These are phyloP conservation scores for Entomortierella lignicola DNA, from an alignment of 192 early-diverging fungal genomes.

Conservation along the genomic window DNA sequence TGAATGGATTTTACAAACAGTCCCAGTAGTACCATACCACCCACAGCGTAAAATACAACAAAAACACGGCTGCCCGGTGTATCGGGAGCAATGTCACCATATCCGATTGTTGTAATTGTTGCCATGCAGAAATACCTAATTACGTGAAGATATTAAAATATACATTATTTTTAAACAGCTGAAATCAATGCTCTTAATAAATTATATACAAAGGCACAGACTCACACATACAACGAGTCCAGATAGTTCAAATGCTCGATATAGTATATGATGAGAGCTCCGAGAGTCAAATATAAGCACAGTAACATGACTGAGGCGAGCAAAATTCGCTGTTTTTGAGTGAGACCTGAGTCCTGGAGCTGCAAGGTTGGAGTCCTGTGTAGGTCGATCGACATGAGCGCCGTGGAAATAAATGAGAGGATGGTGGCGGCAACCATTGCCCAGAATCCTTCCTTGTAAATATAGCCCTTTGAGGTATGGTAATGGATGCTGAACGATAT, in stretches of 20 bases:
- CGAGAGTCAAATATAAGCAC: slow-evolving; percentile 42
- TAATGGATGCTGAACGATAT: slow-evolving; percentile 34
- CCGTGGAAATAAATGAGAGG: slow-evolving; percentile 25
- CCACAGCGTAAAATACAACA: slow-evolving; percentile 28
- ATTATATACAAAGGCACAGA: too few species aligned
- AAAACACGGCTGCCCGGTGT: slow-evolving; percentile 27
- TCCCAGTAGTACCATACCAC: slow-evolving; percentile 38
- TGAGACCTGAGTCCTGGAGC: slow-evolving; percentile 33
- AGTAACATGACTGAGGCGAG: slow-evolving; percentile 28
- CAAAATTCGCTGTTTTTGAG: slow-evolving; percentile 38
- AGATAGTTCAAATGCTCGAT: slow-evolving; percentile 25
- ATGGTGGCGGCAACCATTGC: slow-evolving; percentile 30
- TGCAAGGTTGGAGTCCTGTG: slow-evolving; percentile 27
- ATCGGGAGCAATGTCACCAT: slow-evolving; percentile 15
- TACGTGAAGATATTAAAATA: not conserved
- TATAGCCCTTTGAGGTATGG: slow-evolving; percentile 20
- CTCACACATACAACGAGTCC: slow-evolving; percentile 19
- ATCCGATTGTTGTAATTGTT: slow-evolving; percentile 44
- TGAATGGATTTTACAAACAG: slow-evolving; percentile 36
- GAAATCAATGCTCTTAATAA: too few species aligned
- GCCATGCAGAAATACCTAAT: slow-evolving; percentile 37
- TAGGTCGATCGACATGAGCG: slow-evolving; percentile 37
- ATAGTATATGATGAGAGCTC: slow-evolving; percentile 29
- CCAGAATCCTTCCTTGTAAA: slow-evolving; percentile 42
- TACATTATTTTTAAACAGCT: not conserved